Conservation (phyloP, 202 grass and related monocot genomes). For the Saccharum hybrid region DNA sequence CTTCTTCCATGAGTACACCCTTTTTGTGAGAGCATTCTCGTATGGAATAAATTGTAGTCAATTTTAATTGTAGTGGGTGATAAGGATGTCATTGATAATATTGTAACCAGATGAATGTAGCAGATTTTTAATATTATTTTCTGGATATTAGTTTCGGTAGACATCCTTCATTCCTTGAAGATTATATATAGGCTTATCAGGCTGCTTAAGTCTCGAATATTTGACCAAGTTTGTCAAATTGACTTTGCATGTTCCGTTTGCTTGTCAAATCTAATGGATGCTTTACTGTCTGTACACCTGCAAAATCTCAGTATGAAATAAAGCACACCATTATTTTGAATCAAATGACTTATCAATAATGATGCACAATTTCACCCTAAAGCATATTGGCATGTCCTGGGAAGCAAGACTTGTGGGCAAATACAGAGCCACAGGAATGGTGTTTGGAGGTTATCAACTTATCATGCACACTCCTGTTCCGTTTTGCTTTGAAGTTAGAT, state of each 20-base stretch:
- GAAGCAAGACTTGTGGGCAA: background rate
- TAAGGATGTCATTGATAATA: background rate
- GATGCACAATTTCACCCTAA: background rate
- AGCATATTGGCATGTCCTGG: conserved; percentile 12
- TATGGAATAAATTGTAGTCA: background rate
- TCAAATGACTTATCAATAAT: background rate
- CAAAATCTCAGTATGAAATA: background rate
- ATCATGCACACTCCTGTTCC: background rate
- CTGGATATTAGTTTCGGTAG: conserved; percentile 11
- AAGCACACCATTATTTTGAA: background rate
- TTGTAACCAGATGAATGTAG: background rate
- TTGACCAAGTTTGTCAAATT: background rate
- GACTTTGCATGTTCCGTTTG: background rate
- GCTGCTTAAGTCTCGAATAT: background rate
- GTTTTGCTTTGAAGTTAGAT: background rate
- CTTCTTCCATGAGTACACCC: background rate
- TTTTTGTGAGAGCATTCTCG: background rate
- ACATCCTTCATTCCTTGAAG: background rate
- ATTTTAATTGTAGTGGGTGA: background rate
- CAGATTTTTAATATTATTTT: background rate
- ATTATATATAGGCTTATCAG: background rate
- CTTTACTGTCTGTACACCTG: background rate
- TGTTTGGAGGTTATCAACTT: background rate
- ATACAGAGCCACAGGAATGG: background rate
- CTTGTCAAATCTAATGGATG: background rate